Evolutionary conservation across 805 yeast genomes (phyloP).

Genomic region (Candida hungchunana): DNA sequence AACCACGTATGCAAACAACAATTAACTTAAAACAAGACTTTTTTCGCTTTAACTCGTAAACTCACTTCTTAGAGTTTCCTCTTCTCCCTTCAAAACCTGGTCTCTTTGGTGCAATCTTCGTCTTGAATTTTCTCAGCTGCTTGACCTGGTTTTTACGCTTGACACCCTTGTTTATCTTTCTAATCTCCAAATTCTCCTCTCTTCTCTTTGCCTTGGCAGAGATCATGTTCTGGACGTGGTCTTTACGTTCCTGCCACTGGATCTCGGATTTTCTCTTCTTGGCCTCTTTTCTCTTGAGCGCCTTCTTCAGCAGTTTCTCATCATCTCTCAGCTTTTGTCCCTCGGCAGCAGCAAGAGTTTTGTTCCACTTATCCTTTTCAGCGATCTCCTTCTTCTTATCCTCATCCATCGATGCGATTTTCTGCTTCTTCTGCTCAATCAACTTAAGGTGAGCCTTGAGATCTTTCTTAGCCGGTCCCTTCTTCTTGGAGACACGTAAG

Average conservation of each 20-base stretch:
- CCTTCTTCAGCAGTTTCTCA: constrained; percentile 80
- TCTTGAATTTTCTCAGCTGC: constrained; percentile 60
- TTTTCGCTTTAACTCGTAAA: no score
- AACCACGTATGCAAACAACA: no score
- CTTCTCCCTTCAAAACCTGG: constrained; percentile 88
- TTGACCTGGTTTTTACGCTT: constrained; percentile 70
- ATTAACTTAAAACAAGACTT: no score
- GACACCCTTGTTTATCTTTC: constrained; percentile 82
- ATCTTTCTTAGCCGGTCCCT: constrained; percentile 86
- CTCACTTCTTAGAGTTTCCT: constrained; percentile 14
- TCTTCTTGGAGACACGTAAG: constrained; percentile 56
- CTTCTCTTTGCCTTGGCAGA: constrained; percentile 79
- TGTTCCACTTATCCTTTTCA: constrained; percentile 81
- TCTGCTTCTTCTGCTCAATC: constrained; percentile 69
- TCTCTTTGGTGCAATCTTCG: constrained; percentile 49
- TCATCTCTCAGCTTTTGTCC: constrained; percentile 88
- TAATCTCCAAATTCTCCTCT: constrained; percentile 82
- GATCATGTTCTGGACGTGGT: constrained; percentile 69
- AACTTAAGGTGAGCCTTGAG: constrained; percentile 74
- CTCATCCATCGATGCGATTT: constrained; percentile 56
- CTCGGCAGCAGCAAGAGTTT: constrained; percentile 79
- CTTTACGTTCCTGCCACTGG: constrained; percentile 91
- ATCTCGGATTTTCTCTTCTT: constrained; percentile 80
- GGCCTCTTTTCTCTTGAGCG: constrained; percentile 78
- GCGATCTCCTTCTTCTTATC: constrained; percentile 51